Evolutionary conservation across 1,284 basidiomycete genomes (phyloP).

Genomic region (Puccinia polysora): DNA sequence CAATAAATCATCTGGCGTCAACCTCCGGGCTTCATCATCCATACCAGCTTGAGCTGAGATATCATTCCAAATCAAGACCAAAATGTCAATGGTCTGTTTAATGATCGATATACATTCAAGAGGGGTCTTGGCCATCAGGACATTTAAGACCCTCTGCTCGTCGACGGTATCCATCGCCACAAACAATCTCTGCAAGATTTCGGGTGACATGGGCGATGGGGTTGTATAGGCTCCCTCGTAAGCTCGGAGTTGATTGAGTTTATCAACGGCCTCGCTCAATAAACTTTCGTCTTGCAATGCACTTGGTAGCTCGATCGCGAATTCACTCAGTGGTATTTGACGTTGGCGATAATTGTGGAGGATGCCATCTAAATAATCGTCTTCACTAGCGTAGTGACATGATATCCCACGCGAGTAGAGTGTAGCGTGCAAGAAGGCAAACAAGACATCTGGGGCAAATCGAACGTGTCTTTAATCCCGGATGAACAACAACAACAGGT

Average conservation of each 20-base stretch:
- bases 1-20: constrained; percentile 42
- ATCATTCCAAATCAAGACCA: constrained; percentile 40
- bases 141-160: constrained; percentile 36
- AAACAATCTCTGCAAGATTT: constrained; percentile 42
- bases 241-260: constrained; percentile 38
- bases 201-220: constrained; percentile 31
- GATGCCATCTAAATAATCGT: constrained; percentile 42
- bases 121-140: constrained; percentile 42
- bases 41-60: constrained; percentile 38
- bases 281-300: constrained; percentile 41
- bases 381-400: constrained; percentile 42
- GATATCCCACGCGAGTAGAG: constrained; percentile 28
- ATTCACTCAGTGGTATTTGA: constrained; percentile 38
- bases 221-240: constrained; percentile 23
- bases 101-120: constrained; percentile 43
- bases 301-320: constrained; percentile 39
- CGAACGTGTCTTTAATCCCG: background rate
- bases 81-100: constrained; percentile 43
- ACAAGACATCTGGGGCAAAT: constrained; percentile 27
- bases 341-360: constrained; percentile 39
- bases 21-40: constrained; percentile 35
- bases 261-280: constrained; percentile 41
- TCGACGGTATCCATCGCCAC: constrained; percentile 44
- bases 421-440: constrained; percentile 39
- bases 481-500: background rate